Conservation (phyloP, 1,139 yeast species). For the Blastobotrys arbuscula region DNA sequence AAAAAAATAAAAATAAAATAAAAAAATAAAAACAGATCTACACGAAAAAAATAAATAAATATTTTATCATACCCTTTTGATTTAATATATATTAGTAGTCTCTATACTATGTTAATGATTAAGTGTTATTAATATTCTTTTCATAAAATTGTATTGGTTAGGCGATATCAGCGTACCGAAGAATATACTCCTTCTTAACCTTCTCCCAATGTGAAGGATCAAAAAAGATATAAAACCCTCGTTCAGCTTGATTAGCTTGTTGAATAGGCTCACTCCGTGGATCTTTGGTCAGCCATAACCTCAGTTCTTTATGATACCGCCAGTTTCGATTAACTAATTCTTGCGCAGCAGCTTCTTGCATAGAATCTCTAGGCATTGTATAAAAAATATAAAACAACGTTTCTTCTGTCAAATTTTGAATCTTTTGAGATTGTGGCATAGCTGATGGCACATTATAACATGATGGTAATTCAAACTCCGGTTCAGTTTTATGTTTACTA, state of each 20-base stretch:
- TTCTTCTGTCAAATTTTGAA: constrained; percentile 79
- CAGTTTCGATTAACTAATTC: constrained; percentile 85
- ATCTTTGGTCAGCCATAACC: constrained; percentile 95
- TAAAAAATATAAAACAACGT: constrained; percentile 91
- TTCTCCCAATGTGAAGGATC: constrained; percentile 97
- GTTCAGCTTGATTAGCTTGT: constrained; percentile 79
- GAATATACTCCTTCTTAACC: constrained; percentile 51
- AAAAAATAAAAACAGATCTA: background rate
- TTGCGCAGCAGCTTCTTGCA: constrained; percentile 91
- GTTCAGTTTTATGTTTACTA: constrained; percentile 86
- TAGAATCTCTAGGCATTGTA: constrained; percentile 85
- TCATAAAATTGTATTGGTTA: constrained; percentile 15
- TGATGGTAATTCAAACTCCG: constrained; percentile 57
- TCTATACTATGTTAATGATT: too few relatives aligned
- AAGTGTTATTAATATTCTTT: background rate
- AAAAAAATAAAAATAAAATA: background rate
- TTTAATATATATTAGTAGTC: too few relatives aligned
- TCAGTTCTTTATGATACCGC: constrained; percentile 94
- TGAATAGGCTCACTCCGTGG: constrained; percentile 84
- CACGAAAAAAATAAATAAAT: too few relatives aligned
- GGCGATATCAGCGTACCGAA: constrained; percentile 41
- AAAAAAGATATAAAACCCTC: constrained; percentile 93
- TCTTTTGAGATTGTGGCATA: constrained; percentile 61
- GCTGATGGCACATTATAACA: constrained; percentile 50
- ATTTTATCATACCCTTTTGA: too few relatives aligned